Conservation (phyloP, 306 rosid genomes). For the Quercus ilex region DNA sequence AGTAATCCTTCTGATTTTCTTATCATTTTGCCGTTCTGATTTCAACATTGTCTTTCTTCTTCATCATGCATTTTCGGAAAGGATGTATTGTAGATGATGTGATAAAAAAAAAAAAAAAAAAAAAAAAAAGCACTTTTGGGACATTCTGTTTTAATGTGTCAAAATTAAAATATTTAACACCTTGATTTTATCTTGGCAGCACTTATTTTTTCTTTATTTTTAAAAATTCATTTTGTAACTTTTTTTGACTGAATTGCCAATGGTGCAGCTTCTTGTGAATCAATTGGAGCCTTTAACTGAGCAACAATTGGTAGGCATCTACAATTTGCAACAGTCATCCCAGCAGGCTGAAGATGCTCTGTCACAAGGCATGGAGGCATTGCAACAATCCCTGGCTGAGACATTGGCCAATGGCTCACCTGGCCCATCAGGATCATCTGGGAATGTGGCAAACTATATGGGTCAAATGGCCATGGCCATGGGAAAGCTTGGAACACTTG, state of each 20-base stretch:
- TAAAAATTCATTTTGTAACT: constrained; percentile 2
- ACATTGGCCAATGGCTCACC: constrained; percentile 85
- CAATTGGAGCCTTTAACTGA: constrained; percentile 94
- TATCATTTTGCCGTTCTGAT: background rate
- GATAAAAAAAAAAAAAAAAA: background rate
- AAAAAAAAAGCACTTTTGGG: background rate
- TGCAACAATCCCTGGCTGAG: constrained; percentile 95
- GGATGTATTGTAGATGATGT: background rate
- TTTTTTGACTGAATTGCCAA: constrained; percentile 2
- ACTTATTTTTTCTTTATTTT: background rate
- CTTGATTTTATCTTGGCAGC: background rate
- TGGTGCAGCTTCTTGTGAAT: constrained; percentile 72
- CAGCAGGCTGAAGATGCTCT: constrained; percentile 97
- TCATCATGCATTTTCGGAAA: background rate
- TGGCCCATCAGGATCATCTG: constrained; percentile 64
- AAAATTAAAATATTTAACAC: background rate
- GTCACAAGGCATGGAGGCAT: constrained; percentile 97
- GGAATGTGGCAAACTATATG: constrained; percentile 96
- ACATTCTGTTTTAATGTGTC: background rate
- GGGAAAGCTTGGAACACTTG: constrained; percentile 97
- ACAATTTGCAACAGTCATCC: constrained; percentile 90
- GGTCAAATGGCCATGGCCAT: constrained; percentile 99
- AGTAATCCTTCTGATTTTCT: background rate
- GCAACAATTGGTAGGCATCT: constrained; percentile 81
- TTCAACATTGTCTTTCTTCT: background rate